These are phyloP conservation scores for Amphichorda felina DNA, from an alignment of 2,329 filamentous ascomycete genomes.

Conservation along the genomic window DNA sequence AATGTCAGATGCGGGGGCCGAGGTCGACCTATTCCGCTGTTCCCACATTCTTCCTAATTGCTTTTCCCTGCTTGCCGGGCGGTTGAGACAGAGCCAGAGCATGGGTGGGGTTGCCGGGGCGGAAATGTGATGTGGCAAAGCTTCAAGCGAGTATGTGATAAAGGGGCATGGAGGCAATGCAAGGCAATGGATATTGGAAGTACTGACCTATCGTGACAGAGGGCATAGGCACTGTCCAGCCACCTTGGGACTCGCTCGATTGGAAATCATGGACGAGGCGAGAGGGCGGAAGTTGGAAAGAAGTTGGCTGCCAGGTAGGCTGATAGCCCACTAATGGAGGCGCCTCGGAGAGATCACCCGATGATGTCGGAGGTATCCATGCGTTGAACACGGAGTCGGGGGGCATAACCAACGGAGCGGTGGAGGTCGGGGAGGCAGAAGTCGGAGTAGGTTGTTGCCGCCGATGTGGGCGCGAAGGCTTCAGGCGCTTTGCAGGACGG, in stretches of 20 bases:
- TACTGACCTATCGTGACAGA: too few relatives aligned
- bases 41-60: neutral
- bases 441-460: constrained; percentile 6
- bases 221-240: too few relatives aligned
- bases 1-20: neutral
- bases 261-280: constrained; percentile 4
- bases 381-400: neutral
- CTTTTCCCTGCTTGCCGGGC: too few relatives aligned
- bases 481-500: constrained; percentile 15
- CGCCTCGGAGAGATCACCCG: too few relatives aligned
- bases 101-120: constrained; percentile 4
- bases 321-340: too few relatives aligned
- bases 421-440: neutral
- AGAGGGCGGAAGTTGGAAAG: constrained; percentile 6
- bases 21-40: neutral
- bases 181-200: too few relatives aligned
- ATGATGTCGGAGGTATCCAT: neutral
- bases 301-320: too few relatives aligned
- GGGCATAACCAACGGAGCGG: neutral
- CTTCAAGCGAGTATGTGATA: neutral
- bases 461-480: constrained; percentile 10
- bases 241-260: too few relatives aligned
- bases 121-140: neutral
- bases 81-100: constrained; percentile 1
- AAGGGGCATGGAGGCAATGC: neutral